A percentile compares a stretch with the other conserved stretches of the same genome.
Conservation (phyloP, 2,329 filamentous ascomycete genomes). For the Paracoccidioides lutzii region DNA sequence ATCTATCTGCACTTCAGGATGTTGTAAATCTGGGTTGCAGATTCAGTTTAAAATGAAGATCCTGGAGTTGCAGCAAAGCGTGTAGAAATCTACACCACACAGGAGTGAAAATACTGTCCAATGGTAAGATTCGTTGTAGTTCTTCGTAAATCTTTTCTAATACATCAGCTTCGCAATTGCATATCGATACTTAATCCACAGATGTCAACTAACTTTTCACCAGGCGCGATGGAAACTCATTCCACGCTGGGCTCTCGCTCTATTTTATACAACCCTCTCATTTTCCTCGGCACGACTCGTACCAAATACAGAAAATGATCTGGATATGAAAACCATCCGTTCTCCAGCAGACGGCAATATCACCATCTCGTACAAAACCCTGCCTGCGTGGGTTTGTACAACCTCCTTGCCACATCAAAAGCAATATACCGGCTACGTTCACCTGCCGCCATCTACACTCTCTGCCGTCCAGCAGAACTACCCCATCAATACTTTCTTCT, state of each 20-base stretch:
- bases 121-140: neutral
- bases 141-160: neutral
- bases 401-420: conserved; percentile 41
- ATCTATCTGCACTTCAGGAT: neutral
- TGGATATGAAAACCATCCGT: conserved; percentile 42
- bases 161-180: neutral
- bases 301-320: conserved; percentile 4
- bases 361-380: conserved; percentile 54
- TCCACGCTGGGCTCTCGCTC: neutral
- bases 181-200: neutral
- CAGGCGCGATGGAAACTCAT: neutral
- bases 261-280: neutral
- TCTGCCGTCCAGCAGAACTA: conserved; percentile 8
- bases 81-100: neutral
- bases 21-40: neutral
- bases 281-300: neutral
- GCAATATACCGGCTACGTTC: conserved; percentile 10
- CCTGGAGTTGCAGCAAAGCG: too few relatives aligned
- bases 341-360: conserved; percentile 50
- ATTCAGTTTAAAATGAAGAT: neutral
- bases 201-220: neutral
- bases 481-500: conserved; percentile 19
- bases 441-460: conserved; percentile 7
- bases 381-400: conserved; percentile 43
- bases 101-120: neutral